Evolutionary conservation across 2,329 filamentous ascomycete species (phyloP), one percentile per base, ranked within the genome.

Genomic region (Exserohilum rostratum): DNA sequence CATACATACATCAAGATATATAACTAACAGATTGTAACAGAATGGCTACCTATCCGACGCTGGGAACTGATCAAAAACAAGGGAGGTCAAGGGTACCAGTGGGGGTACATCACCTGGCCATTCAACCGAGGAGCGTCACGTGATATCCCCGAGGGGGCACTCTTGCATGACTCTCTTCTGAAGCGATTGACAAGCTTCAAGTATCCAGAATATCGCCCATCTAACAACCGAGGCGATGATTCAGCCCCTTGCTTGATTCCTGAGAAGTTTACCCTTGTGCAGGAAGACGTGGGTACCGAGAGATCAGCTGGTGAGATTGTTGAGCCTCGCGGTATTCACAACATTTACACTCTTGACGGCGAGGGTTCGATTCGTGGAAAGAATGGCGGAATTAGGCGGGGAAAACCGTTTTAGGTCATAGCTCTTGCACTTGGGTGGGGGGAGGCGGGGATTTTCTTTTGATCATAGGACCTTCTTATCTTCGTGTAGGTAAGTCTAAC

Each of bases 31-130:
- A 31, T 25, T 9, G 2, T 6, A 31, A 49, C 35, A 49, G 46
- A 49, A 49, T 40, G 37, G 25, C 35, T 49, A n/a, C 46, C 46
- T 3, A 40, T 49, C 12, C 35, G 46, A 25, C 46, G 46, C 7
- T 49, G 46, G 46, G 46, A 49, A 49, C 22, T 40, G 25, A 13
- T 22, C 12, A 30, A n/a, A 18, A 40, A 13, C 25, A 40, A 15
- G 12, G 11, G 15, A 1, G n/a, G 7, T 15, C 12, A 12, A 11
- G 25, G 18, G 10, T 40, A 42, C 27, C 15, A 49, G 17, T 49
- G 46, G 46, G 17, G 13, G 10, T 42, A 31, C 11, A 39, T 31
- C 25, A 5, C 27, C 6, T 18, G 11, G 46, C 46, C 46, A 12
- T 38, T 38, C 11, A 49, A 49, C 6, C 15, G 13, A 10, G 20